These are phyloP conservation scores for Xylaria sp. DNA, from an alignment of 2,329 filamentous ascomycete species.

Conservation along the genomic window DNA sequence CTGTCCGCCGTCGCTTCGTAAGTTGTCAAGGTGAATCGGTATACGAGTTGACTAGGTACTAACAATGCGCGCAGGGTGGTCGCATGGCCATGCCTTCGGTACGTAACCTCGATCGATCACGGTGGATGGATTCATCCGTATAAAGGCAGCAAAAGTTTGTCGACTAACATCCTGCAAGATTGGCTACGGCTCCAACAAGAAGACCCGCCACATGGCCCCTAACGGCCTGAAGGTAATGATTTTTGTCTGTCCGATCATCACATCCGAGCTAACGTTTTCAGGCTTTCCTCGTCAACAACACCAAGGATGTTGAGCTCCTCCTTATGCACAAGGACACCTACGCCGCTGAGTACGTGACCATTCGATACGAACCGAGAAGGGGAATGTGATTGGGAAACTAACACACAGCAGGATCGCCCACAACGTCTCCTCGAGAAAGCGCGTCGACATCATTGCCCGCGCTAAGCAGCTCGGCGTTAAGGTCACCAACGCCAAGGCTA, in stretches of 20 bases:
- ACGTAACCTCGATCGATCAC: slow-evolving; percentile 42
- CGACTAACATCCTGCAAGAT: slow-evolving; percentile 56
- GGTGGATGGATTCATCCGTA: not conserved
- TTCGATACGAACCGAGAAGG: not conserved
- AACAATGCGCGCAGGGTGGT: slow-evolving; percentile 51
- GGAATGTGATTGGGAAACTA: slow-evolving; percentile 29
- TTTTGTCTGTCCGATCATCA: not conserved
- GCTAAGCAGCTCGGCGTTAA: slow-evolving; percentile 99
- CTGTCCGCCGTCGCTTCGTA: slow-evolving; percentile 87
- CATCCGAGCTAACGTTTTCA: slow-evolving; percentile 9
- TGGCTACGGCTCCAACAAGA: slow-evolving; percentile 98
- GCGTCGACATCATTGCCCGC: slow-evolving; percentile 94
- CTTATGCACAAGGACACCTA: slow-evolving; percentile 99
- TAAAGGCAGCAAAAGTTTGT: not conserved
- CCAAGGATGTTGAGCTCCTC: slow-evolving; percentile 90
- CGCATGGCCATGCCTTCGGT: slow-evolving; percentile 97
- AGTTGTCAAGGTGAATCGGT: slow-evolving; percentile 1
- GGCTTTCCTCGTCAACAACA: slow-evolving; percentile 97
- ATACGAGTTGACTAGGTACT: not conserved
- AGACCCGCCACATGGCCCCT: slow-evolving; percentile 98
- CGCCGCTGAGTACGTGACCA: slow-evolving; percentile 82
- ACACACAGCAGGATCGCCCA: slow-evolving; percentile 76
- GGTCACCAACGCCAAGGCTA: slow-evolving; percentile 99
- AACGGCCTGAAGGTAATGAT: slow-evolving; percentile 78
- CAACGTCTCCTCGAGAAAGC: slow-evolving; percentile 97